Conservation (phyloP, 176 grass and related monocot species). For the Zizania latifolia region DNA sequence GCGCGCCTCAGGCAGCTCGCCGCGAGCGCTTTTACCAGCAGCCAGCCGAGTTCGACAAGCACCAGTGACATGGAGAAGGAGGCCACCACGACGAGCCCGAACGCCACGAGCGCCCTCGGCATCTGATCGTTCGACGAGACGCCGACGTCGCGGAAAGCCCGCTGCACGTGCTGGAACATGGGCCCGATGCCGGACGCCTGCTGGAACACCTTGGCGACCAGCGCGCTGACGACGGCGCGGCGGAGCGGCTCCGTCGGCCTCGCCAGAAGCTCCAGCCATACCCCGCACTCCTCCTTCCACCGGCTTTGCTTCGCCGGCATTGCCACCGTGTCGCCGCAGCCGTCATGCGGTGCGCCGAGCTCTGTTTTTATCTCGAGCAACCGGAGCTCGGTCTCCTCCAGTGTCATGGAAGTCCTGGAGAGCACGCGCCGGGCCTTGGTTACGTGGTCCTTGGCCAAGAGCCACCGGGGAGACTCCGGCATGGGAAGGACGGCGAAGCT, state of each 20-base stretch:
- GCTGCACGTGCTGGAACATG: conserved; percentile 17
- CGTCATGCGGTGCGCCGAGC: neutral
- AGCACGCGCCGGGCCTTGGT: conserved; percentile 25
- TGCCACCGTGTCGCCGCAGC: neutral
- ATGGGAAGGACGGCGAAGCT: conserved; percentile 10
- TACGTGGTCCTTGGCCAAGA: neutral
- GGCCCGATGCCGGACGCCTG: conserved; percentile 28
- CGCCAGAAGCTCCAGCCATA: conserved; percentile 5
- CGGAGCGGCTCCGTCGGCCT: conserved; percentile 39
- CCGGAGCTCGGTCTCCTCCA: conserved; percentile 27
- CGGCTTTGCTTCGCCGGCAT: neutral
- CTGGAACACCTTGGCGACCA: conserved; percentile 46
- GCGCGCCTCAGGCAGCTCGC: neutral
- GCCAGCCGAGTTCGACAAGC: conserved; percentile 29
- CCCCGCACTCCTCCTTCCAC: conserved; percentile 20
- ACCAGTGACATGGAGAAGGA: conserved; percentile 14
- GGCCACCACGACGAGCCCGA: conserved; percentile 14
- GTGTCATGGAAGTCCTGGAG: conserved; percentile 2
- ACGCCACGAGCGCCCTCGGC: conserved; percentile 17
- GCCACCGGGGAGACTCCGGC: conserved; percentile 36
- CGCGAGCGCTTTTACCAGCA: conserved; percentile 10
- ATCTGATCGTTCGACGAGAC: neutral
- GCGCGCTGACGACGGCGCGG: conserved; percentile 13
- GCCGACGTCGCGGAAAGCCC: conserved; percentile 12
- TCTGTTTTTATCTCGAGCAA: conserved; percentile 23